Conservation (phyloP, 208 protist species). For the Leishmania aethiopica region DNA sequence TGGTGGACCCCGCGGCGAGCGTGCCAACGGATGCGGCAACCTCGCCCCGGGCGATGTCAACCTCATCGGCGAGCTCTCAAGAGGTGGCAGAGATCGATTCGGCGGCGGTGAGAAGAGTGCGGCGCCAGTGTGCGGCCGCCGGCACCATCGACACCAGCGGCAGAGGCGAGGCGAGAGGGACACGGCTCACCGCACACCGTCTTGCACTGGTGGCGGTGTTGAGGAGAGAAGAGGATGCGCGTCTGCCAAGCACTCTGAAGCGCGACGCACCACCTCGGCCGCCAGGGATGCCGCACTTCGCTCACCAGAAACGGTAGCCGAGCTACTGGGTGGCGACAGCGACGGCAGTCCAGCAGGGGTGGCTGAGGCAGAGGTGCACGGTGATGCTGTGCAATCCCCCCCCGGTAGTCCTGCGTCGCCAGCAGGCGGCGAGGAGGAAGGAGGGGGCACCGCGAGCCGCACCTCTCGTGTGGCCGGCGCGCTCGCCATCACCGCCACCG, state of each 20-base stretch:
- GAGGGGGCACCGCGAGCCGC: neutral
- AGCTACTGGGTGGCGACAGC: conserved; percentile 12
- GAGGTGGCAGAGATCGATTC: neutral
- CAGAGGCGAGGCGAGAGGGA: neutral
- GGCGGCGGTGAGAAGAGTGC: neutral
- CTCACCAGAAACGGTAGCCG: neutral
- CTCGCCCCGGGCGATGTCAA: neutral
- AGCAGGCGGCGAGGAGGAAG: neutral
- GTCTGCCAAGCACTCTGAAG: neutral
- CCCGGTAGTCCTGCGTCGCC: neutral
- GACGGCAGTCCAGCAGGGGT: neutral
- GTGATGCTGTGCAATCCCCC: neutral
- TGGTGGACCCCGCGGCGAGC: conserved; percentile 28
- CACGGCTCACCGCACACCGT: neutral
- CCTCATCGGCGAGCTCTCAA: conserved; percentile 7
- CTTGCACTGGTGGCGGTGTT: neutral
- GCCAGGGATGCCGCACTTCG: neutral
- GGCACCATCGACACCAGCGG: neutral
- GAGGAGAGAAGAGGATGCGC: neutral
- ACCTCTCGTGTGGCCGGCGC: neutral
- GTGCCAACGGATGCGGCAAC: neutral
- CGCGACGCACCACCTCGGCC: neutral
- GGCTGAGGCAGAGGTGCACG: neutral
- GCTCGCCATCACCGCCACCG: neutral
- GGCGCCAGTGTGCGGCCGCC: neutral